Evolutionary conservation across 192 early-diverging fungal species (phyloP), one percentile per base, ranked within the genome.

Genomic region (Irineochytrium annulatum): DNA sequence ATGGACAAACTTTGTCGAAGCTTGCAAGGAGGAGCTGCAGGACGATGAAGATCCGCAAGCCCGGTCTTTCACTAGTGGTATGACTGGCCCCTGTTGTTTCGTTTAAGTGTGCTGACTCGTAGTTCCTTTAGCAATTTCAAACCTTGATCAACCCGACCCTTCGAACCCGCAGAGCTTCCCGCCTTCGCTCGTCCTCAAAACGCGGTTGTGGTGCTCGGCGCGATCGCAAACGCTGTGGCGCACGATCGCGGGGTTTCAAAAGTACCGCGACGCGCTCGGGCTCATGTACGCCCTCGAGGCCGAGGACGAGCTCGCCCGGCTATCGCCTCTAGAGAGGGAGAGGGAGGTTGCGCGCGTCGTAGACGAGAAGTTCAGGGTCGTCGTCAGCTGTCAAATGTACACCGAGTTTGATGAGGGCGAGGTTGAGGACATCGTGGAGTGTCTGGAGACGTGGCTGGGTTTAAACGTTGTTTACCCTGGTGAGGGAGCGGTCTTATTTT

Each of bases 1-100:
- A 64, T 93, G 91, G 91, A 89, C 90, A 51, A 93, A 93, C 73
- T 93, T 91, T 77, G 91, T 90, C 43, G 84, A 87, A 64, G 90
- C 91, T 49, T 89, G 86, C 57, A 91, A 89, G 76, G 83, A 34
- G 60, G 13, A 41, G 11, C 37, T 65, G 13, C 46, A 17, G n/a
- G 60, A 63, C 1, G 61, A 63, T 14, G 64, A 27, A 11, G 43
- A 41, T 22, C 1, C 20, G 16, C 3, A 71, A 72, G 37, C 37
- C 37, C n/a, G n/a, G n/a, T n/a, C n/a, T n/a, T n/a, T n/a, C n/a
- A n/a, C n/a, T n/a, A n/a, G n/a, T n/a, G n/a, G n/a, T n/a, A n/a
- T n/a, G n/a, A n/a, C n/a, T n/a, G n/a, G n/a, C n/a, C n/a, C n/a
- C n/a, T n/a, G n/a, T n/a, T n/a, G n/a, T n/a, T n/a, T n/a, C n/a